Evolutionary conservation across 495 filamentous ascomycete genomes (phyloP), one percentile per base, ranked within the genome.

Genomic region (Penicillium coffeae): DNA sequence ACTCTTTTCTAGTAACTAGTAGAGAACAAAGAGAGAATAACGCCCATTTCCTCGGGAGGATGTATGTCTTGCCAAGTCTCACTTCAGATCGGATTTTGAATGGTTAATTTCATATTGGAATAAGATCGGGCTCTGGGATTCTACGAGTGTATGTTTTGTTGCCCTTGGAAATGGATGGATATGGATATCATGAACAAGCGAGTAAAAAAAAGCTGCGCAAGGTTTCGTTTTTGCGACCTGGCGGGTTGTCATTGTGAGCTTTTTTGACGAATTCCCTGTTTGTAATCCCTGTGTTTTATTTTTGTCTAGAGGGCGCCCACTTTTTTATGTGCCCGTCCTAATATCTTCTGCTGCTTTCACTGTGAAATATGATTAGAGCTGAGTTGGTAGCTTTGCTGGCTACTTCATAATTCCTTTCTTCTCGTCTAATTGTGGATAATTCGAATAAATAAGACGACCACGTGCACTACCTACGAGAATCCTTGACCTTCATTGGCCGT

Each of bases 351-450:
- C 41, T 38, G 41, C 48, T 50, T 52, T 43, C 25, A 45, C 51
- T 60, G 58, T 63, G 54, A 63, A 48, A 63, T 63, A 63, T 61
- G 54, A 61, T 59, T 56, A 63, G 51, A 61, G 36, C 44, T 55
- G 42, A 48, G 51, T 47, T 38, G 45, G 55, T 53, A 34, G 30
- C 21, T 42, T 32, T 20, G 58, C 51, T 47, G 54, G 49, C 36
- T 55, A 53, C 50, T 45, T 50, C 44, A 30, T 30, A 10, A 10
- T 5, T 30, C 25, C 44, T 38, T 38, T 30, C 25, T 40, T 40
- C 38, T 3, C 20, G 38, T 6, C 35, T n/a, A n/a, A 37, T 37
- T 10, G 10, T 18, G 38, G 13, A 40, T 34, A 10, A 14, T 44
- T n/a, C n/a, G n/a, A n/a, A n/a, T n/a, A n/a, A n/a, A n/a, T n/a